Conservation (phyloP, 2,329 filamentous ascomycete genomes). For the Claviceps sp. region DNA sequence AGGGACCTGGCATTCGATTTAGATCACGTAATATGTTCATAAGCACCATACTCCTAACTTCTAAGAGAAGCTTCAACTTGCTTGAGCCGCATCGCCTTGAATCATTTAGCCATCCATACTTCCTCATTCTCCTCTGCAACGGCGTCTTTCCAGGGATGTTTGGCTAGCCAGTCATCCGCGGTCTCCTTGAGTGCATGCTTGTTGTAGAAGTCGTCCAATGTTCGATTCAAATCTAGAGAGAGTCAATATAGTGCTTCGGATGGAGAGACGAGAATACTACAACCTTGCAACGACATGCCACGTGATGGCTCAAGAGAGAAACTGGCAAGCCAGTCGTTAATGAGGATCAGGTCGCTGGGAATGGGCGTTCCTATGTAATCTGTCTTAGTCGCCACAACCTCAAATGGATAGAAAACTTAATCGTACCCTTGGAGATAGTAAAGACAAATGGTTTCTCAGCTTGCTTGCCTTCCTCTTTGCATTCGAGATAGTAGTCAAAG, state of each 20-base stretch:
- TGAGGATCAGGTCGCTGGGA: too few relatives aligned
- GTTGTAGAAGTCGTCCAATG: conserved; percentile 7
- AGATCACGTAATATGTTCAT: neutral
- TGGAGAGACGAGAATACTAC: too few relatives aligned
- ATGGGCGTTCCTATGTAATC: too few relatives aligned
- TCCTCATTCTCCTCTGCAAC: conserved; percentile 6
- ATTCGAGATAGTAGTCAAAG: conserved; percentile 8
- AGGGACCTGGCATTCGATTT: neutral
- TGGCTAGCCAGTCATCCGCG: conserved; percentile 3
- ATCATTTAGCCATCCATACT: neutral
- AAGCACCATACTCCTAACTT: neutral
- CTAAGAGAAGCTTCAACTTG: neutral
- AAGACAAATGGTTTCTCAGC: conserved; percentile 7
- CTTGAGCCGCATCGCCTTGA: neutral
- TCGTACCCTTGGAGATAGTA: conserved; percentile 6
- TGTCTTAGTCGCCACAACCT: too few relatives aligned
- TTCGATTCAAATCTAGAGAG: conserved; percentile 5
- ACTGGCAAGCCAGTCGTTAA: too few relatives aligned
- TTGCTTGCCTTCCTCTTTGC: conserved; percentile 1
- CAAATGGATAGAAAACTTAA: too few relatives aligned
- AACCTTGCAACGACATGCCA: too few relatives aligned
- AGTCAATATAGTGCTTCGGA: too few relatives aligned
- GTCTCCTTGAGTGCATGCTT: conserved; percentile 4
- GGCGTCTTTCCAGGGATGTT: conserved; percentile 6
- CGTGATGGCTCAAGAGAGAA: too few relatives aligned